Evolutionary conservation across 768 basidiomycete species (phyloP).

Genomic region (Termitomyces sp.): DNA sequence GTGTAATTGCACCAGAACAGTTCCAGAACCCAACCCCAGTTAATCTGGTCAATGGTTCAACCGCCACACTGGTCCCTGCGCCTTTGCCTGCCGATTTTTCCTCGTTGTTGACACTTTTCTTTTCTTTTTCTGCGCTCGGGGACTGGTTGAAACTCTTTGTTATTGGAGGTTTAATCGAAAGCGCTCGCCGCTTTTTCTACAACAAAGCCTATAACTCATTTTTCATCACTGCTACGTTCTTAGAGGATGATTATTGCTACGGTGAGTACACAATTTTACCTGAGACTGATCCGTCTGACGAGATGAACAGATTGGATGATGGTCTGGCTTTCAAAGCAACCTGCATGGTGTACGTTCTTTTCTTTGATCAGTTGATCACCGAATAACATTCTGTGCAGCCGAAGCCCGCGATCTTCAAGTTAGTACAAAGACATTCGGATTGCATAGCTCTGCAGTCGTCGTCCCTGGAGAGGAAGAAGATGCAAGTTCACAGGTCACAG

Average conservation of each 20-base stretch:
- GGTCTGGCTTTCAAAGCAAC: constrained; percentile 50
- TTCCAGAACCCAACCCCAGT: constrained; percentile 7
- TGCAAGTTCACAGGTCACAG: constrained; percentile 5
- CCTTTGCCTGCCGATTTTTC: constrained; percentile 10
- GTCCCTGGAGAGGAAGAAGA: constrained; percentile 22
- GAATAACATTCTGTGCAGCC: constrained; percentile 15
- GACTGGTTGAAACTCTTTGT: constrained; percentile 50
- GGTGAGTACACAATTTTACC: constrained; percentile 6
- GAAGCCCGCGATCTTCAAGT: constrained; percentile 42
- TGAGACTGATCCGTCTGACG: background rate
- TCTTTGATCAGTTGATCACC: background rate
- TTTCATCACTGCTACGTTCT: constrained; percentile 47
- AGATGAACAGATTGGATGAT: constrained; percentile 46
- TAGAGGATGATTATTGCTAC: constrained; percentile 32
- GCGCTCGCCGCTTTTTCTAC: constrained; percentile 39
- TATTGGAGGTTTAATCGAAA: constrained; percentile 48
- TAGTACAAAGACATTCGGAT: constrained; percentile 29
- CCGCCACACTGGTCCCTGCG: background rate
- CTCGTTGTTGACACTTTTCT: constrained; percentile 14
- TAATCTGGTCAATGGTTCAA: background rate
- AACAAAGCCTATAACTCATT: constrained; percentile 32
- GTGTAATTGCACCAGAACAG: background rate
- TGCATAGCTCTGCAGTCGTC: constrained; percentile 18
- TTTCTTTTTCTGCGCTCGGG: constrained; percentile 37
- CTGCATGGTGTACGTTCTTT: constrained; percentile 41